Percentiles rank a stretch among this genome's conserved stretches.
These are phyloP conservation scores for Persicaria maculosa DNA, from an alignment of 148 eudicot genomes.

Conservation along the genomic window DNA sequence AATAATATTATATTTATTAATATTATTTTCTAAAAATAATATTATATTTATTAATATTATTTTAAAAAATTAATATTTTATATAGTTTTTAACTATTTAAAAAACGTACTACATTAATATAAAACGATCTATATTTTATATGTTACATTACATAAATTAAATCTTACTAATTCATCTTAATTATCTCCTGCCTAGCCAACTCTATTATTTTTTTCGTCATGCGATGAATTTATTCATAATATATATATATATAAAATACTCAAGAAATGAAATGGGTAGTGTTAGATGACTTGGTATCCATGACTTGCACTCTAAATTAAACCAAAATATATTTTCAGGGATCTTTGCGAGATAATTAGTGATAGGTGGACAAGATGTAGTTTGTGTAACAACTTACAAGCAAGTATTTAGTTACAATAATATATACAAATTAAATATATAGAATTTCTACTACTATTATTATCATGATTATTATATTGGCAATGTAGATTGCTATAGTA, in stretches of 20 bases:
- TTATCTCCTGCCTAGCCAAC: too few species aligned
- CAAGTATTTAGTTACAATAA: neutral
- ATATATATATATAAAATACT: neutral
- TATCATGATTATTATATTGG: neutral
- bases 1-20: too few species aligned
- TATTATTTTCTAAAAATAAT: too few species aligned
- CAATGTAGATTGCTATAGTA: neutral
- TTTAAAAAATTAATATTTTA: too few species aligned
- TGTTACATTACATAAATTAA: too few species aligned
- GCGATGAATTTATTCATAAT: neutral
- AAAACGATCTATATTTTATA: too few species aligned
- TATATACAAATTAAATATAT: neutral
- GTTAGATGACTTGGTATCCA: slow-evolving; percentile 5
- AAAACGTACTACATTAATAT: too few species aligned
- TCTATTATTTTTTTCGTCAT: neutral
- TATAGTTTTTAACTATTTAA: too few species aligned
- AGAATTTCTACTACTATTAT: neutral
- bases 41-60: too few species aligned
- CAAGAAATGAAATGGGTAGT: neutral
- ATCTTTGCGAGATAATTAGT: neutral
- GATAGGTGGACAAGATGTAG: slow-evolving; percentile 1
- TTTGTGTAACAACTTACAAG: neutral
- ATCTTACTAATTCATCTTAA: too few species aligned
- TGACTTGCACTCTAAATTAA: neutral
- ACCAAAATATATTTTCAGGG: neutral